A percentile compares a stretch with the other conserved stretches of the same genome.
phyloP scores from a whole-genome alignment of 306 rosid genomes.

The Sicyos edulis region DNA sequence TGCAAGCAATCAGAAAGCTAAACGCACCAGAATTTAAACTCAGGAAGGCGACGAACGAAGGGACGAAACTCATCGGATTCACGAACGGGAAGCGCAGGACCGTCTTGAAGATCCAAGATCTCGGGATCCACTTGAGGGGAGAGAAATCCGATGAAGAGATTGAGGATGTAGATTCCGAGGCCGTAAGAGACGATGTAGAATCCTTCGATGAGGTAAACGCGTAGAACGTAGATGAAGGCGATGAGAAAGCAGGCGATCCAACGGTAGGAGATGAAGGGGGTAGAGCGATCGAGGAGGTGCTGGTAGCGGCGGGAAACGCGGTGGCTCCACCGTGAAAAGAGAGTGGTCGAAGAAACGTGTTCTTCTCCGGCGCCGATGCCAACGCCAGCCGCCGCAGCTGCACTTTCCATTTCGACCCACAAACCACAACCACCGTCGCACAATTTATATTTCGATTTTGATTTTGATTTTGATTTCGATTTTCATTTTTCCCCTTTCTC shows the following conservation, averaged over 20 bases:
- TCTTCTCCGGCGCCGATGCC: slow-evolving; percentile 25
- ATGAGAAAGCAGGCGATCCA: slow-evolving; percentile 52
- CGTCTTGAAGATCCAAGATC: slow-evolving; percentile 51
- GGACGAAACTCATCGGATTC: slow-evolving; percentile 90
- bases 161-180: slow-evolving; percentile 79
- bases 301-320: slow-evolving; percentile 49
- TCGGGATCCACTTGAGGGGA: slow-evolving; percentile 98
- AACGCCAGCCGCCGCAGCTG: slow-evolving; percentile 32
- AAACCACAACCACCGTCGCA: not conserved
- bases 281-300: slow-evolving; percentile 66
- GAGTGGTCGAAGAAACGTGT: slow-evolving; percentile 29
- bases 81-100: slow-evolving; percentile 72
- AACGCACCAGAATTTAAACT: slow-evolving; percentile 84
- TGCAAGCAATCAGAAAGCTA: not conserved
- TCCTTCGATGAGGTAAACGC: slow-evolving; percentile 72
- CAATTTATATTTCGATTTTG: not conserved
- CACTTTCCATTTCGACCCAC: slow-evolving; percentile 44
- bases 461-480: not conserved
- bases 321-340: slow-evolving; percentile 55
- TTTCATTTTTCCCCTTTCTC: not conserved
- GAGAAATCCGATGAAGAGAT: slow-evolving; percentile 78
- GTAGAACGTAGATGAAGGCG: slow-evolving; percentile 51
- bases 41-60: slow-evolving; percentile 90
- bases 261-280: slow-evolving; percentile 61
- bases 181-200: slow-evolving; percentile 91